phyloP scores from a whole-genome alignment of 805 yeast species.

The Priceomyces medius region DNA sequence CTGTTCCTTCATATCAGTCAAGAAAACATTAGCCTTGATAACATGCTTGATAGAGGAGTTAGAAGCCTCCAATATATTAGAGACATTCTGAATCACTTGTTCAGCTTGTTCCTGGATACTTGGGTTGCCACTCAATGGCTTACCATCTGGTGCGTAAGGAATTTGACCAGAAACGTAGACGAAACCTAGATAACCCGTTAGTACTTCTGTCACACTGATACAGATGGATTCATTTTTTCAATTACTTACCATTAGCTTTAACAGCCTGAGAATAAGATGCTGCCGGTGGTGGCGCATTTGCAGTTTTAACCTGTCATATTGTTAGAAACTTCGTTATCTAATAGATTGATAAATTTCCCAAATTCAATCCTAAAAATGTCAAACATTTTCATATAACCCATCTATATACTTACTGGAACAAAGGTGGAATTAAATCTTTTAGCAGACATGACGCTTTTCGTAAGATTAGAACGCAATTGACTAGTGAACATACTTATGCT shows the following conservation, averaged over 20 bases:
- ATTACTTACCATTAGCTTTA: slow-evolving; percentile 64
- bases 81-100: slow-evolving; percentile 66
- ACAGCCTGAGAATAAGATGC: slow-evolving; percentile 96
- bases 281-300: slow-evolving; percentile 92
- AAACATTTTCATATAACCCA: no score
- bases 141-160: slow-evolving; percentile 81
- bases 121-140: slow-evolving; percentile 66
- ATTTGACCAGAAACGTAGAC: slow-evolving; percentile 94
- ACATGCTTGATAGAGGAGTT: slow-evolving; percentile 81
- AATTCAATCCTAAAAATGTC: no score
- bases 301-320: slow-evolving; percentile 52
- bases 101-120: slow-evolving; percentile 75
- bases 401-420: slow-evolving; percentile 29
- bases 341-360: no score
- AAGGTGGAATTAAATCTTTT: slow-evolving; percentile 27
- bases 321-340: slow-evolving; percentile 15
- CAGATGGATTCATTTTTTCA: not conserved
- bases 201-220: slow-evolving; percentile 10
- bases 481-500: slow-evolving; percentile 16
- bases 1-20: slow-evolving; percentile 79
- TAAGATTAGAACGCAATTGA: slow-evolving; percentile 17
- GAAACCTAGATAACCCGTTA: slow-evolving; percentile 48
- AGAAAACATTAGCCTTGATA: slow-evolving; percentile 85
- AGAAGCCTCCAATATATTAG: slow-evolving; percentile 76
- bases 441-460: slow-evolving; percentile 21